These are phyloP conservation scores for Bidens hawaiensis DNA, from an alignment of 140 eudicot species.

Conservation along the genomic window DNA sequence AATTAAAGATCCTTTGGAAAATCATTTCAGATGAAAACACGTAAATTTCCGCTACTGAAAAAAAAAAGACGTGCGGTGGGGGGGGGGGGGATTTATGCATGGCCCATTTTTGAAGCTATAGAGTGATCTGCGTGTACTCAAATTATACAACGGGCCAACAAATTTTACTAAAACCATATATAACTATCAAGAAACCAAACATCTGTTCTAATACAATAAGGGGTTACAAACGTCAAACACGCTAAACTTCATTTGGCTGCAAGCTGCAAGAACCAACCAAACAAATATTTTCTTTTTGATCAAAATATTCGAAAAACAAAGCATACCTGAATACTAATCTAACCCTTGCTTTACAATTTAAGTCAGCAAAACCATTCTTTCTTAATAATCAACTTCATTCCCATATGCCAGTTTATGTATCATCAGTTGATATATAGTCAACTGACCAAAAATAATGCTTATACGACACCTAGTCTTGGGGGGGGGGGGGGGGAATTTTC, in stretches of 20 bases:
- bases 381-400: slow-evolving; percentile 14
- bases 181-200: slow-evolving; percentile 20
- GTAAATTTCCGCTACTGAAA: no score
- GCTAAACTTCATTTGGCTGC: slow-evolving; percentile 10
- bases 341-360: slow-evolving; percentile 27
- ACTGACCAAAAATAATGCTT: slow-evolving; percentile 25
- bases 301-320: slow-evolving; percentile 12
- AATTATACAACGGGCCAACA: background rate
- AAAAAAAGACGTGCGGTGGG: no score
- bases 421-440: no score
- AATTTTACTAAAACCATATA: slow-evolving; percentile 18
- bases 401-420: slow-evolving; percentile 21
- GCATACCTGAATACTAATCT: slow-evolving; percentile 14
- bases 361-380: slow-evolving; percentile 16
- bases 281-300: slow-evolving; percentile 16
- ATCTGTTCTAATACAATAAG: slow-evolving; percentile 26
- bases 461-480: slow-evolving; percentile 22
- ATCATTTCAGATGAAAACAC: no score
- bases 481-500: slow-evolving; percentile 16
- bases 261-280: slow-evolving; percentile 13
- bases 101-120: background rate
- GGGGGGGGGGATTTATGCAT: no score
- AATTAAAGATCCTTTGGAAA: background rate
- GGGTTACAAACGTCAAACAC: slow-evolving; percentile 32
- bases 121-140: background rate